These are phyloP conservation scores for Eremomyces bilateralis DNA, from an alignment of 495 filamentous ascomycete species.

Conservation along the genomic window DNA sequence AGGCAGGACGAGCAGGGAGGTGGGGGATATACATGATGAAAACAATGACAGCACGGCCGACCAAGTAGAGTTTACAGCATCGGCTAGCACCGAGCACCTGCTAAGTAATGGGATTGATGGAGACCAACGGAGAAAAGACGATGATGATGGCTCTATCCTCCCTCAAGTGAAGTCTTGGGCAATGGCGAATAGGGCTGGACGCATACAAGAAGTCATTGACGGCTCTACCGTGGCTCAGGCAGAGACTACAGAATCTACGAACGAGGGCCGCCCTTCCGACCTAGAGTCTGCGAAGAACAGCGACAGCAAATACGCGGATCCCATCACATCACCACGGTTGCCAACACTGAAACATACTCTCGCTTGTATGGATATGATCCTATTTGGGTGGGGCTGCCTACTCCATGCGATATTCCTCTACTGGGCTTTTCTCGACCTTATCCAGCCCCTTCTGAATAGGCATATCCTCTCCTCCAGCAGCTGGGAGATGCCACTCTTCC, in stretches of 20 bases:
- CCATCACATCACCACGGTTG: neutral
- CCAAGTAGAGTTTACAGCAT: too few species aligned
- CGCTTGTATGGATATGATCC: neutral
- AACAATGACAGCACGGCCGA: too few species aligned
- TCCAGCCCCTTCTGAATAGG: too few species aligned
- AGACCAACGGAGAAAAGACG: too few species aligned
- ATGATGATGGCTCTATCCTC: neutral
- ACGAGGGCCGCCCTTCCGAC: neutral
- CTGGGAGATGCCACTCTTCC: too few species aligned
- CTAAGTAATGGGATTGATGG: too few species aligned
- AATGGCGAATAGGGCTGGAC: neutral
- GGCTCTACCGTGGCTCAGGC: neutral
- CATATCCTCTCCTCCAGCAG: too few species aligned
- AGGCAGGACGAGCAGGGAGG: too few species aligned
- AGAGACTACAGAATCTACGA: neutral
- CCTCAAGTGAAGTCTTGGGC: neutral
- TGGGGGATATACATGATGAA: neutral
- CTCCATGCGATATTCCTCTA: too few species aligned
- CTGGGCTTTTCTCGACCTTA: too few species aligned
- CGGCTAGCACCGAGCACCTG: too few species aligned
- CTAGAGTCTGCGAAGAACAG: neutral
- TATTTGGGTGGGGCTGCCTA: too few species aligned
- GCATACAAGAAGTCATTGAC: neutral
- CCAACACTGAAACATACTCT: neutral
- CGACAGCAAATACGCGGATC: neutral